phyloP scores from a whole-genome alignment of 305 asterid species.

The Solanum hybrid region DNA sequence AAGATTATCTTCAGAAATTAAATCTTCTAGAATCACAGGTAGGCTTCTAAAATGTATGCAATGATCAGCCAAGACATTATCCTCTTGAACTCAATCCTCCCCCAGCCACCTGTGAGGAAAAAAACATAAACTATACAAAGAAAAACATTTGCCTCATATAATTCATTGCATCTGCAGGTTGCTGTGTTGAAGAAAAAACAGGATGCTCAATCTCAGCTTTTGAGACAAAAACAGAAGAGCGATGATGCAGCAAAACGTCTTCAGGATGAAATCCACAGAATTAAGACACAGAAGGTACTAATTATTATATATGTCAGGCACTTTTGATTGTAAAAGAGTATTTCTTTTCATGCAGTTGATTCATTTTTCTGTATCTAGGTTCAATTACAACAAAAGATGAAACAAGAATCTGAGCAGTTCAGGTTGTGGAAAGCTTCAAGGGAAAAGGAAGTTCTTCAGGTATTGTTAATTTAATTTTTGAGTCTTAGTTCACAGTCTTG shows the following conservation, averaged over 20 bases:
- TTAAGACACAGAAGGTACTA: slow-evolving; percentile 79
- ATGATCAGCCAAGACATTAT: not conserved
- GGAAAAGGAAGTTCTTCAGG: slow-evolving; percentile 99
- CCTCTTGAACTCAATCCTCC: not conserved
- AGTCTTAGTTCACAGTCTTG: not conserved
- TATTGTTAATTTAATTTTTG: slow-evolving; percentile 10
- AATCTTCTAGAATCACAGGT: slow-evolving; percentile 88
- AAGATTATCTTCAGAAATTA: slow-evolving; percentile 90
- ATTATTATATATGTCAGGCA: slow-evolving; percentile 5
- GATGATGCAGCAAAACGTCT: slow-evolving; percentile 90
- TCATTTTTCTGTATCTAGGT: slow-evolving; percentile 39
- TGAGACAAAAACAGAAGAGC: slow-evolving; percentile 92
- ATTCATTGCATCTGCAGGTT: slow-evolving; percentile 44
- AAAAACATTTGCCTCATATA: not conserved
- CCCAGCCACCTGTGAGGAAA: not conserved
- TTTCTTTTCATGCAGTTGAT: slow-evolving; percentile 14
- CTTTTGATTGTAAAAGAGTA: not conserved
- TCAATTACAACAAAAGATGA: slow-evolving; percentile 94
- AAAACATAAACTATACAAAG: not conserved
- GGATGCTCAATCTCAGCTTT: slow-evolving; percentile 93
- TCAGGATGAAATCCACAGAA: slow-evolving; percentile 85
- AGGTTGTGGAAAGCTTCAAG: slow-evolving; percentile 94
- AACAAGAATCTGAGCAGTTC: slow-evolving; percentile 97
- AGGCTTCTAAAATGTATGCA: slow-evolving; percentile 1
- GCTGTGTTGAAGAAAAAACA: slow-evolving; percentile 89